Conservation (phyloP, 768 basidiomycete genomes). For the Mycena rebaudengoi region DNA sequence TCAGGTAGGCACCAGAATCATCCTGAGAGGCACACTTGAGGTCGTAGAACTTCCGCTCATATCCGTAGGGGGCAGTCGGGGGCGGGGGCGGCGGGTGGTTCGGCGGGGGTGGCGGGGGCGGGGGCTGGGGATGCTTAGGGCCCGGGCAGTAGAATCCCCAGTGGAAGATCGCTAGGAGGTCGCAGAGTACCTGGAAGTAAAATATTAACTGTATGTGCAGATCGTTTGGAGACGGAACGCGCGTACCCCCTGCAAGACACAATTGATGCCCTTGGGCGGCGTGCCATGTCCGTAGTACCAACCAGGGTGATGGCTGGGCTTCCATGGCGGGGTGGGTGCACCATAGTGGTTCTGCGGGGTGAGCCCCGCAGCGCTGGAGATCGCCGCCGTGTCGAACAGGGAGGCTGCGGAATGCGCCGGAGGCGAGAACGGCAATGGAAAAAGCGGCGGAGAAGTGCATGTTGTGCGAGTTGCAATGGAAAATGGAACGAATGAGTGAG, state of each 20-base stretch:
- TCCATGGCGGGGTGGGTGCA: conserved; percentile 50
- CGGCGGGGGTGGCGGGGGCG: conserved; percentile 24
- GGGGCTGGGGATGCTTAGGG: no score
- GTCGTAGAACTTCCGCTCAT: conserved; percentile 49
- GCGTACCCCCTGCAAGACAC: no score
- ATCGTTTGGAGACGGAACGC: no score
- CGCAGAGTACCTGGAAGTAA: conserved; percentile 46
- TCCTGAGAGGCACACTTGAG: conserved; percentile 54
- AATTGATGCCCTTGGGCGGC: conserved; percentile 37
- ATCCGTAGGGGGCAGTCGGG: no score
- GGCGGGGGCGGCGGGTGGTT: conserved; percentile 27
- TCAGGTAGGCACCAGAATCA: conserved; percentile 48
- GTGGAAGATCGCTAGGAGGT: conserved; percentile 44
- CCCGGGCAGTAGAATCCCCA: conserved; percentile 47
- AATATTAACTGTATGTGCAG: conserved; percentile 32
- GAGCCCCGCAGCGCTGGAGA: conserved; percentile 34
- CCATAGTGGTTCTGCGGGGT: conserved; percentile 44
- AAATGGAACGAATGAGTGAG: no score
- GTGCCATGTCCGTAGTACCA: conserved; percentile 52
- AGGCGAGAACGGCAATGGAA: no score
- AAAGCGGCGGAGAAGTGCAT: no score
- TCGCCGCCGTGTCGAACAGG: no score
- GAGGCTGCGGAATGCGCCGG: no score
- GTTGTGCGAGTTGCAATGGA: no score
- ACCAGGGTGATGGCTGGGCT: conserved; percentile 42